These are phyloP conservation scores for Boletus coccyginus DNA, from an alignment of 768 basidiomycete species.

Conservation along the genomic window DNA sequence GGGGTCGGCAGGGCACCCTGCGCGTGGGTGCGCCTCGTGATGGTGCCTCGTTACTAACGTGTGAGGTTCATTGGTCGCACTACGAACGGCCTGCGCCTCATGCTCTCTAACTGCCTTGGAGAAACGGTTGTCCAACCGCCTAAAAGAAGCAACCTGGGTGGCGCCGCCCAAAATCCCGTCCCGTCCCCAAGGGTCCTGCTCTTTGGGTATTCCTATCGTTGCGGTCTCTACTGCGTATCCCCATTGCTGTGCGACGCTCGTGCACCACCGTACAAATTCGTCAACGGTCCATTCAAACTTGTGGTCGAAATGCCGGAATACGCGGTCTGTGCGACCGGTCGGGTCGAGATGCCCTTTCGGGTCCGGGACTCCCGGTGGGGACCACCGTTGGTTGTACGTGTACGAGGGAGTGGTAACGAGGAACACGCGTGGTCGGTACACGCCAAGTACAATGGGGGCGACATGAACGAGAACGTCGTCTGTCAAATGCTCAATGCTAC, in stretches of 20 bases:
- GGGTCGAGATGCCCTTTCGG: slow-evolving; percentile 66
- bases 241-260: slow-evolving; percentile 55
- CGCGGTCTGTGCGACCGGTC: slow-evolving; percentile 65
- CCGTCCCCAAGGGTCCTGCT: slow-evolving; percentile 71
- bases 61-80: slow-evolving; percentile 35
- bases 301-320: slow-evolving; percentile 82
- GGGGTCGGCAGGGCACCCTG: slow-evolving; percentile 42
- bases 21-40: slow-evolving; percentile 50
- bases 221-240: slow-evolving; percentile 64
- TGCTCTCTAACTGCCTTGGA: slow-evolving; percentile 32
- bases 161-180: slow-evolving; percentile 65
- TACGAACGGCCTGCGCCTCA: slow-evolving; percentile 6
- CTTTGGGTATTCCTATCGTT: slow-evolving; percentile 56
- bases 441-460: slow-evolving; percentile 69
- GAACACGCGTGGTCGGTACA: slow-evolving; percentile 70
- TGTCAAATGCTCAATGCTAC: slow-evolving; percentile 78
- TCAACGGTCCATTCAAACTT: slow-evolving; percentile 85
- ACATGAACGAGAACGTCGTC: slow-evolving; percentile 57
- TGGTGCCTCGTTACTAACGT: slow-evolving; percentile 44
- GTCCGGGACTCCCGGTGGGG: slow-evolving; percentile 45
- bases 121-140: slow-evolving; percentile 37
- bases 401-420: slow-evolving; percentile 86
- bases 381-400: slow-evolving; percentile 77
- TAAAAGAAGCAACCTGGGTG: slow-evolving; percentile 64
- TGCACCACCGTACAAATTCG: slow-evolving; percentile 71